These are phyloP conservation scores for Exophiala aquamarina DNA, from an alignment of 2,329 filamentous ascomycete species.

Conservation along the genomic window DNA sequence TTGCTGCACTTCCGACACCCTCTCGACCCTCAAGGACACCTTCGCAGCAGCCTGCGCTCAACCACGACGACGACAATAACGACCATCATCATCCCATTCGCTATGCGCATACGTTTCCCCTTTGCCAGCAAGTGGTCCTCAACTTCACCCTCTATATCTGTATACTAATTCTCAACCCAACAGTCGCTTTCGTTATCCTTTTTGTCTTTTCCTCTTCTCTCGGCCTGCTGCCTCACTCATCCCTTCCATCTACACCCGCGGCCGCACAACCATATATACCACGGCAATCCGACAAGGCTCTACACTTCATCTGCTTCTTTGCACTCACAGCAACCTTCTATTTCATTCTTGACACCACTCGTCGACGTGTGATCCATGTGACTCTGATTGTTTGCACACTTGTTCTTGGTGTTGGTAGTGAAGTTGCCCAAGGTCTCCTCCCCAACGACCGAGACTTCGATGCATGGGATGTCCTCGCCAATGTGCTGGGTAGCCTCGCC, in stretches of 20 bases:
- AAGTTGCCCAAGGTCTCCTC: slow-evolving; percentile 61
- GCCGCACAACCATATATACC: slow-evolving; percentile 45
- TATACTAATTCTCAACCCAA: slow-evolving; percentile 22
- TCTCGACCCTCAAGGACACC: background rate
- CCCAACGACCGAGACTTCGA: slow-evolving; percentile 74
- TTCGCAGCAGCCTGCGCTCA: background rate
- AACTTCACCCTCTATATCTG: background rate
- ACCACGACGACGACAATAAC: background rate
- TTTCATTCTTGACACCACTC: slow-evolving; percentile 91
- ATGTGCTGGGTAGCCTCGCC: slow-evolving; percentile 73
- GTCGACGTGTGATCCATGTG: slow-evolving; percentile 79
- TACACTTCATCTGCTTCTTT: slow-evolving; percentile 89
- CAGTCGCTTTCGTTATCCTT: slow-evolving; percentile 67
- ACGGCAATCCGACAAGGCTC: slow-evolving; percentile 80
- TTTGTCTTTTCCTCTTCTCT: slow-evolving; percentile 74
- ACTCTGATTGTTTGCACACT: slow-evolving; percentile 79
- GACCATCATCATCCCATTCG: slow-evolving; percentile 24
- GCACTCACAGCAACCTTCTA: slow-evolving; percentile 82
- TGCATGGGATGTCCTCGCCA: slow-evolving; percentile 81
- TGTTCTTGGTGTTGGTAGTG: slow-evolving; percentile 54
- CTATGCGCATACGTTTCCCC: slow-evolving; percentile 81
- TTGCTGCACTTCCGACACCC: too few relatives aligned
- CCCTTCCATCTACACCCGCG: slow-evolving; percentile 30
- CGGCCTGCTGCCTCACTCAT: slow-evolving; percentile 64
- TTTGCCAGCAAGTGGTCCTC: slow-evolving; percentile 70